These are phyloP conservation scores for Talaromyces nanjingensis DNA, from an alignment of 495 filamentous ascomycete genomes.

Conservation along the genomic window DNA sequence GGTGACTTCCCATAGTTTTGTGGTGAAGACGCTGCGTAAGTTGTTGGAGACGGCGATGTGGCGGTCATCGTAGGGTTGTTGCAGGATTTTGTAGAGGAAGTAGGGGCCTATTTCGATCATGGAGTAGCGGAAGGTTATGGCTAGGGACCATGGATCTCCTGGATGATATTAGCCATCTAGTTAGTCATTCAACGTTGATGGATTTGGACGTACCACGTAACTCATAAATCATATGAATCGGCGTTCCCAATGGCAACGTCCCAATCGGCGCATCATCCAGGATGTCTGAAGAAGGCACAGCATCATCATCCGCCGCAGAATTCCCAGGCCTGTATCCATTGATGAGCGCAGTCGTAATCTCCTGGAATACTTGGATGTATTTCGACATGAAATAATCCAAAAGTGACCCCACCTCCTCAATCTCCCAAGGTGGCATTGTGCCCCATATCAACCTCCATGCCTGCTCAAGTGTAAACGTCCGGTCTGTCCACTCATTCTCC, in stretches of 20 bases:
- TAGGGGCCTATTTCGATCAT: not conserved
- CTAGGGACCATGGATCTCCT: not conserved
- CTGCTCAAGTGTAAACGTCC: not conserved
- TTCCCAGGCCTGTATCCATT: not conserved
- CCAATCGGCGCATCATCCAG: not conserved
- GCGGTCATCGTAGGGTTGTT: not conserved
- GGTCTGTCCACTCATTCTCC: not conserved
- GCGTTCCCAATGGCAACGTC: not conserved
- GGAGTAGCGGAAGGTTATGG: not conserved
- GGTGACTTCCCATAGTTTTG: not conserved
- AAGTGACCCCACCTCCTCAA: not conserved
- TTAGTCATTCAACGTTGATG: not conserved
- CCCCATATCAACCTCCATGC: not conserved
- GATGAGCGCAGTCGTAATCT: not conserved
- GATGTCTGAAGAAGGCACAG: not conserved
- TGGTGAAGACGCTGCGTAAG: not conserved
- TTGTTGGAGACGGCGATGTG: not conserved
- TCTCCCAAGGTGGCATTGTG: constrained; percentile 3
- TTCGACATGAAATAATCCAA: not conserved
- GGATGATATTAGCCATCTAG: not conserved
- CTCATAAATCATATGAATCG: not conserved
- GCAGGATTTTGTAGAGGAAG: not conserved
- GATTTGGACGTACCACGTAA: not conserved
- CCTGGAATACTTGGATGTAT: not conserved
- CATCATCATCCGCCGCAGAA: not conserved